A percentile compares a stretch with the other conserved stretches of the same genome.
Conservation (phyloP, 768 basidiomycete species). For the Termitomyces sp. region DNA sequence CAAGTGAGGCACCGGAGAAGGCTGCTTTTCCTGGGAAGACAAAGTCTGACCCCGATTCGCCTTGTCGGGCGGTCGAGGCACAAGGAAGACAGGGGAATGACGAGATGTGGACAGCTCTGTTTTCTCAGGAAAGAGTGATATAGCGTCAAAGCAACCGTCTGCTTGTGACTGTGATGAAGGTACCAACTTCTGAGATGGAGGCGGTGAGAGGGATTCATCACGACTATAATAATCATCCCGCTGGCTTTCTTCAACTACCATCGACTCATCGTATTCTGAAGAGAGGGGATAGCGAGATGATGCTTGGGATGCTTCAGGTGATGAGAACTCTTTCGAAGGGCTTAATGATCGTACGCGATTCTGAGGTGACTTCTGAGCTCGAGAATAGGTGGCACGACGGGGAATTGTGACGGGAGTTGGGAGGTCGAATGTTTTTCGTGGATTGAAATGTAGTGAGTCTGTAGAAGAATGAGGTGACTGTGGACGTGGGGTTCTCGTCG, state of each 20-base stretch:
- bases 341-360: not conserved
- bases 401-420: slow-evolving; percentile 10
- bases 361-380: not conserved
- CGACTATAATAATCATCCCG: not conserved
- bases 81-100: not conserved
- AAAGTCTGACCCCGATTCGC: not conserved
- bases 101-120: not conserved
- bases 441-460: not conserved
- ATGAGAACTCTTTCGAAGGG: not conserved
- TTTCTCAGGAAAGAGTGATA: not conserved
- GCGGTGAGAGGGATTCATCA: not conserved
- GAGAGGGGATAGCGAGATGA: not conserved
- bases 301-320: not conserved
- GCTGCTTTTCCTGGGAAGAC: not conserved
- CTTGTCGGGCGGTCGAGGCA: not conserved
- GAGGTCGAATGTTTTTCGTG: not conserved
- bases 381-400: not conserved
- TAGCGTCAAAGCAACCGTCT: slow-evolving; percentile 9
- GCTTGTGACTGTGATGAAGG: slow-evolving; percentile 36
- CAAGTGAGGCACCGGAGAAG: not conserved
- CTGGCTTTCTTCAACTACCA: not conserved
- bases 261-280: not conserved
- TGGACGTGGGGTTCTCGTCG: not conserved
- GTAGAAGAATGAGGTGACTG: not conserved
- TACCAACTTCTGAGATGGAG: slow-evolving; percentile 13